Base-by-base conservation (phyloP, 164 flowering plant species). In the Umbellularia californica region DNA sequence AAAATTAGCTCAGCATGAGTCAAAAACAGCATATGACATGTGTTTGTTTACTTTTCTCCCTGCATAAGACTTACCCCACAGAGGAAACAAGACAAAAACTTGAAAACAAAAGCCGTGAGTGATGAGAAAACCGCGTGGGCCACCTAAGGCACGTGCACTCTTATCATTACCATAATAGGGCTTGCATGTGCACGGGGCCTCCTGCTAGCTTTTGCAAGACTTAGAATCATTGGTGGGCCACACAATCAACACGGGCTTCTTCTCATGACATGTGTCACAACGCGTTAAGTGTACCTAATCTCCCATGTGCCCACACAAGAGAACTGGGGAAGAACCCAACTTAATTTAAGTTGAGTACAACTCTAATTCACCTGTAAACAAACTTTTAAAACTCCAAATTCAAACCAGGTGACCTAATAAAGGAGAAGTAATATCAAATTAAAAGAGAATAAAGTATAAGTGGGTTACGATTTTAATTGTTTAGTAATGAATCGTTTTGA, bases 41-140 rank as follows among this genome's bases (percentile, higher is more conserved):
- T 76, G 74, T 81, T 27, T 30, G 35, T 60, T 63, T 55, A 69
- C 69, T 83, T 83, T 63, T 84, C 84, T 17, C 79, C 81, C 82
- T 76, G 81, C 62, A 30, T 20, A 1, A 28, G 67, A 0, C 0
- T 24, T 19, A 64, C 15, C n/a, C 20, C 14, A 15, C 25, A 7
- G 23, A 50, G 15, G 3, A 30, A 20, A 33, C 19, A n/a, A 30
- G 10, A 11, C 52, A 17, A 51, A 50, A 50, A 20, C 62, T 60
- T 72, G 28, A 17, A 12, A 2, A 23, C 58, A 27, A 12, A 12
- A 60, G 25, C 41, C 33, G 51, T 28, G 50, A 30, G 24, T 64
- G 6, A 41, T 24, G 12, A 20, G 19, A 30, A 66, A 66, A 28
- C 12, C 69, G 69, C 27, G 69, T 66, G 69, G 69, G 69, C 69